phyloP scores from a whole-genome alignment of 2,329 filamentous ascomycete species.

The Pseudogymnoascus sp. region DNA sequence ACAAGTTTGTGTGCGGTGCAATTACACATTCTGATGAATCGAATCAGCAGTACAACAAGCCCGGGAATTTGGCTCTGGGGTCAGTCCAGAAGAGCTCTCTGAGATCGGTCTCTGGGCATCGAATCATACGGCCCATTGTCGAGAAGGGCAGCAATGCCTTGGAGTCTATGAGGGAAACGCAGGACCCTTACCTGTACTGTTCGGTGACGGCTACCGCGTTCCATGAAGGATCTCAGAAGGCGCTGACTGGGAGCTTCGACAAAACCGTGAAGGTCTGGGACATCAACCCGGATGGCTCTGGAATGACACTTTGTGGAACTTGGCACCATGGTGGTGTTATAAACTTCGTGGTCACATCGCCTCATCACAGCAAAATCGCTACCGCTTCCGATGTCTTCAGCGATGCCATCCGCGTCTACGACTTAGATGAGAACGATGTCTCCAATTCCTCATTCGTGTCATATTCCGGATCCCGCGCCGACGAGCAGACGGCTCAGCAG shows the following conservation, averaged over 20 bases:
- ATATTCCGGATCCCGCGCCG: slow-evolving; percentile 22
- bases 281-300: slow-evolving; percentile 29
- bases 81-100: slow-evolving; percentile 38
- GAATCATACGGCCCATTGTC: slow-evolving; percentile 45
- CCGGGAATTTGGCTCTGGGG: slow-evolving; percentile 51
- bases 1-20: slow-evolving; percentile 51
- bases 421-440: slow-evolving; percentile 32
- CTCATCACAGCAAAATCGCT: slow-evolving; percentile 40
- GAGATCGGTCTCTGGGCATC: slow-evolving; percentile 46
- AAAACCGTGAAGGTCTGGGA: slow-evolving; percentile 52
- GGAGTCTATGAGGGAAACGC: slow-evolving; percentile 47
- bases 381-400: slow-evolving; percentile 48
- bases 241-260: slow-evolving; percentile 55
- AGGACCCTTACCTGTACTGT: slow-evolving; percentile 55
- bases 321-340: slow-evolving; percentile 52
- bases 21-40: slow-evolving; percentile 53
- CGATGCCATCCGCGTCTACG: slow-evolving; percentile 50
- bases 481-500: slow-evolving; percentile 17
- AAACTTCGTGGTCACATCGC: slow-evolving; percentile 51
- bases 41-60: slow-evolving; percentile 59
- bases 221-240: slow-evolving; percentile 35
- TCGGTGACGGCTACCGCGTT: slow-evolving; percentile 56
- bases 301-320: slow-evolving; percentile 38
- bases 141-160: slow-evolving; percentile 46
- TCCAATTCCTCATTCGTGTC: slow-evolving; percentile 21